phyloP scores from a whole-genome alignment of 139 green algal genomes.

The Coelastrella sp. region DNA sequence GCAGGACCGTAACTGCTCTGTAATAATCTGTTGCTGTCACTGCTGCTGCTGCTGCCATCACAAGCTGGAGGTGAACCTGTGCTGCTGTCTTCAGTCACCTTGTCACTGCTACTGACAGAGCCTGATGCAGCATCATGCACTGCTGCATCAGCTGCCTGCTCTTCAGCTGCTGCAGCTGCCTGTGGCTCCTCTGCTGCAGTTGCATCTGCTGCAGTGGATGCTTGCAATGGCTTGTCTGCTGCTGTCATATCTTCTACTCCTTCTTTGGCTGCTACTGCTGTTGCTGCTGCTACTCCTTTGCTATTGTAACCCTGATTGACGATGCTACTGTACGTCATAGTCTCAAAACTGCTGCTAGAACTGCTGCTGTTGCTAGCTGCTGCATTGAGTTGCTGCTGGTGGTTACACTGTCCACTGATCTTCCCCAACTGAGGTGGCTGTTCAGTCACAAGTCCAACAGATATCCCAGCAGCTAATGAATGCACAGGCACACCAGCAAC shows the following conservation, averaged over 20 bases:
- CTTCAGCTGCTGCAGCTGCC: too few relatives aligned
- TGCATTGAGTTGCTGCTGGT: neutral
- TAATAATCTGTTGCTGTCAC: neutral
- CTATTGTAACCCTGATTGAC: neutral
- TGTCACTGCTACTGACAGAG: too few relatives aligned
- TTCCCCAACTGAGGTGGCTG: conserved; percentile 15
- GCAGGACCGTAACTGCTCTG: conserved; percentile 45
- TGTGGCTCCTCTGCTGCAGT: too few relatives aligned
- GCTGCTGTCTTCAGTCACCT: too few relatives aligned
- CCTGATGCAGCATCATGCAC: neutral
- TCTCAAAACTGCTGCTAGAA: neutral
- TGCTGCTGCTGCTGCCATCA: neutral
- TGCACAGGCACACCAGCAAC: conserved; percentile 57
- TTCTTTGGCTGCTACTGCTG: neutral
- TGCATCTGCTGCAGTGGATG: too few relatives aligned
- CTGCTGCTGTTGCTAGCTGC: neutral
- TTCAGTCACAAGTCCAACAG: conserved; percentile 19
- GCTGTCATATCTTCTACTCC: too few relatives aligned
- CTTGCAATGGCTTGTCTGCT: too few relatives aligned
- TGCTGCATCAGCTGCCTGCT: too few relatives aligned
- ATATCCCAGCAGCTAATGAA: conserved; percentile 28
- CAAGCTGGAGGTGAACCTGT: too few relatives aligned
- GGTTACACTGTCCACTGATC: neutral
- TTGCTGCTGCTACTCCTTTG: neutral
- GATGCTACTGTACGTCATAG: neutral